Evolutionary conservation across 768 basidiomycete species (phyloP).

Genomic region (Hygrocybe coccinea): DNA sequence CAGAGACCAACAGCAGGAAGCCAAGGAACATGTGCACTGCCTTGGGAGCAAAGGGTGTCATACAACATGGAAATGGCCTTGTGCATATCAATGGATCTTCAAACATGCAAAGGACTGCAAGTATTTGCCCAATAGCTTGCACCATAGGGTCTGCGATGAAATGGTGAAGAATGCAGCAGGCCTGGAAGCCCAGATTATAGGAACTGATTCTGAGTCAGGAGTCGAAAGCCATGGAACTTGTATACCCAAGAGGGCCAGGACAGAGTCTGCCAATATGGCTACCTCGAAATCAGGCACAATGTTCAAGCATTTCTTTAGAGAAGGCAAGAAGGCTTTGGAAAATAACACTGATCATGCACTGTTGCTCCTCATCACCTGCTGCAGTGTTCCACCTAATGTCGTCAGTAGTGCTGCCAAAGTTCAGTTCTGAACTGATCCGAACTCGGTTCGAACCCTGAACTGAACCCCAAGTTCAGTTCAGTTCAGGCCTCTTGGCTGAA

Average conservation of each 20-base stretch:
- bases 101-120: slow-evolving; percentile 1
- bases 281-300: not conserved
- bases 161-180: not conserved
- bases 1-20: not conserved
- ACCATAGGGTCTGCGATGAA: not conserved
- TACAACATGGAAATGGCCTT: slow-evolving; percentile 5
- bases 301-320: not conserved
- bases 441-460: no score
- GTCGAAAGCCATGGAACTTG: not conserved
- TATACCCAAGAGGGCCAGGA: not conserved
- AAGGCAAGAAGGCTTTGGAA: not conserved
- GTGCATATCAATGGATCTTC: slow-evolving; percentile 2
- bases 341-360: not conserved
- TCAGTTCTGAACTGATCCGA: no score
- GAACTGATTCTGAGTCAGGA: not conserved
- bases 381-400: slow-evolving; percentile 5
- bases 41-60: slow-evolving; percentile 3
- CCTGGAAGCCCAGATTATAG: not conserved
- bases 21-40: slow-evolving; percentile 2
- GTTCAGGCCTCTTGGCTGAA: no score
- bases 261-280: not conserved
- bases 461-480: no score
- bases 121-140: not conserved
- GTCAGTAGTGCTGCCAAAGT: no score
- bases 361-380: slow-evolving; percentile 3